Evolutionary conservation across 805 yeast genomes (phyloP), one percentile per base, ranked within the genome.

Genomic region (Ogataea angusta): DNA sequence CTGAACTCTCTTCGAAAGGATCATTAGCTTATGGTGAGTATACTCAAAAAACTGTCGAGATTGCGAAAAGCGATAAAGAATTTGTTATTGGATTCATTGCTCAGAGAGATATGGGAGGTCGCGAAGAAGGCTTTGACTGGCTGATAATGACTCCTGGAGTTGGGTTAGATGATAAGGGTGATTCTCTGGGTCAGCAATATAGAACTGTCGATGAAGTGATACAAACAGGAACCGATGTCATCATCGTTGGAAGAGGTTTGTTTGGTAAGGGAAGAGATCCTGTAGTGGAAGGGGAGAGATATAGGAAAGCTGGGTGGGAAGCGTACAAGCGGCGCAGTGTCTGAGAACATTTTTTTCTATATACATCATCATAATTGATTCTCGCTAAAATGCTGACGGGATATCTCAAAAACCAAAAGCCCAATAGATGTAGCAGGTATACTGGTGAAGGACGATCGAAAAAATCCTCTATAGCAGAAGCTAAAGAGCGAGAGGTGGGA

Each of bases 11-110:
- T 3, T 85, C 95, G 2, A 85, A 87, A 64, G 99, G 99, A 9
- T 82, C 96, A 0, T 70, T 93, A 45, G 99, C 99, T 0, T 76
- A 80, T 46, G 98, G 98, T 35, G 90, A 82, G 52, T 93, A 93
- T 69, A 85, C 99, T 6, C 66, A 72, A 43, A 75, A 85, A 54
- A 90, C 98, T 1, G 85, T 93, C 13, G 95, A 89, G 23, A 88
- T 93, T 47, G 96, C 69, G 10, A 84, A 85, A 58, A 62, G 80
- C 19, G 95, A 91, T 66, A 82, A 77, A 56, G 89, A 83, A 45
- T 93, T 93, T 67, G 96, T 88, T 22, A 83, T 93, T 66, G 99
- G 99, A 0, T 93, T 91, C 63, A 93, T 93, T 66, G 97, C 99
- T 0, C 97, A 89, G 62, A 76, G 77, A 57, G 81, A 82, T 43